Base-by-base conservation (phyloP, 1,284 basidiomycete genomes). In the Exsudoporus floridanus region DNA sequence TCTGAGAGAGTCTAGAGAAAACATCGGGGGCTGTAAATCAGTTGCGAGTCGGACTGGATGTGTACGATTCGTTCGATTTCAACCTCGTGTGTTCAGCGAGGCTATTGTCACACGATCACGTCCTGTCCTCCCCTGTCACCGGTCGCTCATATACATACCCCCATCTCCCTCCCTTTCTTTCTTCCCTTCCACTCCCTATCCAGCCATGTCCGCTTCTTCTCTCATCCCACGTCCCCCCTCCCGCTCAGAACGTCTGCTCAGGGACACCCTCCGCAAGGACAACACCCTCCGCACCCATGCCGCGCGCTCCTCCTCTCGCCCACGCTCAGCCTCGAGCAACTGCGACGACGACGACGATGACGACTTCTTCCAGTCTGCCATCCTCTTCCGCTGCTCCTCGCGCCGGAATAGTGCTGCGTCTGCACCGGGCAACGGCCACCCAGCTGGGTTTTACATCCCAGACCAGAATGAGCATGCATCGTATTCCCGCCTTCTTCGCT, bases 221-320 rank as follows among this genome's bases (percentile, higher is more conserved):
- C 27, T 53, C 40, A 62, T 52, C 21, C 48, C 66, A 1, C 60
- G 69, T 49, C 66, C 65, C 4, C 57, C 69, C 0, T 67, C 60
- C 36, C 75, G 80, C 48, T 82, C 81, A 18, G 80, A 84, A 60
- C 76, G 76, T 18, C 75, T 85, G 34, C 74, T 85, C 35, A 73
- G 83, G 46, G 77, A 82, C 49, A 77, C 84, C 2, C 77, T 86
- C 36, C 72, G 79, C 51, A 75, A 74, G 47, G 82, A 81, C 56
- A 75, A 79, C 48, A 63, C 54, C 55, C 63, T 53, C 44, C 69
- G 65, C 43, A 64, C 64, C 0, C 5, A 53, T 4, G 53, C 54
- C 16, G 28, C 35, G 2, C 48, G 40, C 9, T 31, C 53, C 30
- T 47, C 66, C 27, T 49, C 66, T 35, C 53, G 61, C 31, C 54